Conservation (phyloP, 768 basidiomycete species). For the Suillus weaverae region DNA sequence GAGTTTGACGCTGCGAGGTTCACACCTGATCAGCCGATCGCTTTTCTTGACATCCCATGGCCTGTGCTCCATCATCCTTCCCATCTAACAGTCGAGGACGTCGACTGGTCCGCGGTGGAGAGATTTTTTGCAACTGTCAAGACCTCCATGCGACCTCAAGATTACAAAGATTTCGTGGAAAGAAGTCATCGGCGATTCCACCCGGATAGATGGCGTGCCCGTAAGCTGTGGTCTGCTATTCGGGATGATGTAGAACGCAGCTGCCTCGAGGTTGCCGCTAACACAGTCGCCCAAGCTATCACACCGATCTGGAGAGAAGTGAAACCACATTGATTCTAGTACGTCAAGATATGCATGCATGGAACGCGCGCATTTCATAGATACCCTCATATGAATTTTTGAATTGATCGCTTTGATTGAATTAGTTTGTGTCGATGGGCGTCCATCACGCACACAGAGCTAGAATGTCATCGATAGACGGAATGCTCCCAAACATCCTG, state of each 20-base stretch:
- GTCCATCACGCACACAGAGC: background rate
- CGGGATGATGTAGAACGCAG: conserved; percentile 56
- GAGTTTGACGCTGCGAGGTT: conserved; percentile 66
- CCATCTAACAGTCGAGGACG: conserved; percentile 57
- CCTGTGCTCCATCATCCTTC: conserved; percentile 61
- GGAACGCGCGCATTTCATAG: background rate
- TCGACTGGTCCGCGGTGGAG: conserved; percentile 72
- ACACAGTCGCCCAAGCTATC: conserved; percentile 71
- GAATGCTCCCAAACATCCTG: background rate
- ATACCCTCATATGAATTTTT: background rate
- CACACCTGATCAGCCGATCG: conserved; percentile 49
- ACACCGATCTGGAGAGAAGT: conserved; percentile 64
- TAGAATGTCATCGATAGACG: background rate
- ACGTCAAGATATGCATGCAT: background rate
- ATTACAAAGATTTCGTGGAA: conserved; percentile 66
- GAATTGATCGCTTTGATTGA: background rate
- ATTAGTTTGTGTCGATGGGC: background rate
- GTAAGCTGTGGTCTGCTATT: conserved; percentile 59
- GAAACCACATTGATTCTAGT: conserved; percentile 27
- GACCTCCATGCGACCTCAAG: conserved; percentile 53
- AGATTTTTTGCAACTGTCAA: conserved; percentile 62
- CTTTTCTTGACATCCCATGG: conserved; percentile 72
- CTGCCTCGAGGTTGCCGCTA: conserved; percentile 68
- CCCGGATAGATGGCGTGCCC: conserved; percentile 76
- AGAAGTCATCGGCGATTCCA: conserved; percentile 76